Conservation (phyloP, 306 rosid species). For the Begonia loranthoides region DNA sequence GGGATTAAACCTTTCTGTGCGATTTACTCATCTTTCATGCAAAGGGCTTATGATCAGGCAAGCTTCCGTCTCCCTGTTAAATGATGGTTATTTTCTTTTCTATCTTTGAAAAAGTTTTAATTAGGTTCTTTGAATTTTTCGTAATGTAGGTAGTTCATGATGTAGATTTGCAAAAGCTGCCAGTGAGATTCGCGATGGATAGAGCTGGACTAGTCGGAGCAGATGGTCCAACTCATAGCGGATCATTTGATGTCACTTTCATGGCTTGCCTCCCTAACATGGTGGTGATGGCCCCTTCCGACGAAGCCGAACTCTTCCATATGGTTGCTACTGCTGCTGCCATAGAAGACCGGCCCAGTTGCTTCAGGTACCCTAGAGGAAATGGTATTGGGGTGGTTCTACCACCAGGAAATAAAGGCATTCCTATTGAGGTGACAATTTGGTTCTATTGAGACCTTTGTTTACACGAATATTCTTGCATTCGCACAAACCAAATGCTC, state of each 20-base stretch:
- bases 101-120: no score
- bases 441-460: no score
- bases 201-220: slow-evolving; percentile 97
- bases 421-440: slow-evolving; percentile 41
- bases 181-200: slow-evolving; percentile 95
- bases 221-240: slow-evolving; percentile 87
- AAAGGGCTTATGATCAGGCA: slow-evolving; percentile 96
- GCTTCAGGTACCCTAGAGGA: slow-evolving; percentile 94
- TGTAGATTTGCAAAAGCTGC: slow-evolving; percentile 89
- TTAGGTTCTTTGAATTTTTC: no score
- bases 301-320: slow-evolving; percentile 84
- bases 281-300: slow-evolving; percentile 99
- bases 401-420: slow-evolving; percentile 74
- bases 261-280: slow-evolving; percentile 99
- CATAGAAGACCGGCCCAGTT: slow-evolving; percentile 84
- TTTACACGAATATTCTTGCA: no score
- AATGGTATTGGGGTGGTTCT: slow-evolving; percentile 68
- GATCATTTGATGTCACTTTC: slow-evolving; percentile 82
- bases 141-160: slow-evolving; percentile 82
- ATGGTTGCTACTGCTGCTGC: slow-evolving; percentile 97
- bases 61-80: not conserved
- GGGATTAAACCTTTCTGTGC: slow-evolving; percentile 91
- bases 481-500: no score
- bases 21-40: slow-evolving; percentile 91
- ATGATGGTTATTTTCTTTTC: not conserved